phyloP scores from a whole-genome alignment of 257 asterid species.

The Rubia yunnanensis region DNA sequence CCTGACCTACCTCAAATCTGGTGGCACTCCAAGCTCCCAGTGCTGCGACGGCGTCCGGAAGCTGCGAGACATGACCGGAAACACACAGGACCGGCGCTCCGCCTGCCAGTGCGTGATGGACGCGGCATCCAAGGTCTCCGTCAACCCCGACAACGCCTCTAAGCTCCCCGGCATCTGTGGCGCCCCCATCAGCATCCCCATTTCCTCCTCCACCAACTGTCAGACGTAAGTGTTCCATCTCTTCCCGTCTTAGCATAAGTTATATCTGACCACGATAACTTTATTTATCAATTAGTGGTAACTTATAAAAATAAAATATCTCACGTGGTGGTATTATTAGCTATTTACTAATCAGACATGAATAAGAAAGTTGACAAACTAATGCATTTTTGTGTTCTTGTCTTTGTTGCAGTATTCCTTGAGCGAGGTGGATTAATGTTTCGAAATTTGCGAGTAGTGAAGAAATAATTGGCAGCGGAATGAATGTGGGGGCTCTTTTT shows the following conservation, averaged over 20 bases:
- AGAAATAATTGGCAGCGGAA: background rate
- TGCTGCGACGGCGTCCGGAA: background rate
- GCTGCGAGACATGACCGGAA: background rate
- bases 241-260: background rate
- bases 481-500: background rate
- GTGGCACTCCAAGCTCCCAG: background rate
- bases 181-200: slow-evolving; percentile 21
- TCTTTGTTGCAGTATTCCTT: slow-evolving; percentile 5
- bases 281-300: too few species aligned
- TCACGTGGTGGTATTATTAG: too few species aligned
- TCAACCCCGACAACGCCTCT: slow-evolving; percentile 34
- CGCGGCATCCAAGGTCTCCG: slow-evolving; percentile 31
- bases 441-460: background rate
- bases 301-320: too few species aligned
- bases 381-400: too few species aligned
- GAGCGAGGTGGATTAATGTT: background rate
- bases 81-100: background rate
- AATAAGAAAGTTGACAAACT: too few species aligned
- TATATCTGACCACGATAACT: too few species aligned
- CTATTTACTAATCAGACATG: too few species aligned
- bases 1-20: background rate
- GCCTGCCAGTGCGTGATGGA: slow-evolving; percentile 5
- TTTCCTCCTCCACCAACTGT: slow-evolving; percentile 38
- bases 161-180: slow-evolving; percentile 53
- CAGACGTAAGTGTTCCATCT: slow-evolving; percentile 22